Evolutionary conservation across 1,139 yeast genomes (phyloP).

Genomic region (Geotrichum histeridarum): DNA sequence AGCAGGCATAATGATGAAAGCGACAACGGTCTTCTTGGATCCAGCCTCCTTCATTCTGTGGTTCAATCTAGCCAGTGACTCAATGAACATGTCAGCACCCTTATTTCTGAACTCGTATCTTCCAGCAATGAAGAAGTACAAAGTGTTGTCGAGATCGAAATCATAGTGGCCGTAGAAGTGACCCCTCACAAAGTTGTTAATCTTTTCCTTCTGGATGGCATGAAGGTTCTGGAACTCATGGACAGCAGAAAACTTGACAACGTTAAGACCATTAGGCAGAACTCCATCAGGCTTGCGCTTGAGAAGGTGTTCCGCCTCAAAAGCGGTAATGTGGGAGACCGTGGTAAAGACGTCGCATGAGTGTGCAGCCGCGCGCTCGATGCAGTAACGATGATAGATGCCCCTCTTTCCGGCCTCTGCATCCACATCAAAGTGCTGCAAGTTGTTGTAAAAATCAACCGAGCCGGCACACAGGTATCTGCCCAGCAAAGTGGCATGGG

Average conservation of each 20-base stretch:
- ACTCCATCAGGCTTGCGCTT: conserved; percentile 98
- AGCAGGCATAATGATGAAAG: conserved; percentile 98
- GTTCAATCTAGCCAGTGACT: conserved; percentile 85
- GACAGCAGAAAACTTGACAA: conserved; percentile 92
- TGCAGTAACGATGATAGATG: conserved; percentile 92
- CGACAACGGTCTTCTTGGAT: conserved; percentile 88
- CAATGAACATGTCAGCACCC: conserved; percentile 94
- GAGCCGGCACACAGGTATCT: conserved; percentile 94
- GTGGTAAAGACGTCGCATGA: conserved; percentile 96
- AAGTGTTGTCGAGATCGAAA: conserved; percentile 87
- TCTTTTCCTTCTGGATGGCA: conserved; percentile 84
- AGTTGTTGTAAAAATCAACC: conserved; percentile 90
- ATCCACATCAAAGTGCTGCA: conserved; percentile 88
- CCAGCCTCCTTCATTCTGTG: conserved; percentile 76
- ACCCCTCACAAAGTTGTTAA: conserved; percentile 91
- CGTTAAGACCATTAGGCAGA: conserved; percentile 92
- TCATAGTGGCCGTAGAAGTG: conserved; percentile 96
- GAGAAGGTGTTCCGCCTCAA: conserved; percentile 85
- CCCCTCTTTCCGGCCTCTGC: conserved; percentile 98
- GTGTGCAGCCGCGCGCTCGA: conserved; percentile 95
- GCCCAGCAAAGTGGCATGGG: conserved; percentile 94
- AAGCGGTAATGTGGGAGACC: conserved; percentile 93
- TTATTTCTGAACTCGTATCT: conserved; percentile 95
- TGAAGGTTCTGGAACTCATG: conserved; percentile 97
- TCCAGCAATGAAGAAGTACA: conserved; percentile 94